Conservation (phyloP, 345 rosid genomes). For the Lepidium aucheri region DNA sequence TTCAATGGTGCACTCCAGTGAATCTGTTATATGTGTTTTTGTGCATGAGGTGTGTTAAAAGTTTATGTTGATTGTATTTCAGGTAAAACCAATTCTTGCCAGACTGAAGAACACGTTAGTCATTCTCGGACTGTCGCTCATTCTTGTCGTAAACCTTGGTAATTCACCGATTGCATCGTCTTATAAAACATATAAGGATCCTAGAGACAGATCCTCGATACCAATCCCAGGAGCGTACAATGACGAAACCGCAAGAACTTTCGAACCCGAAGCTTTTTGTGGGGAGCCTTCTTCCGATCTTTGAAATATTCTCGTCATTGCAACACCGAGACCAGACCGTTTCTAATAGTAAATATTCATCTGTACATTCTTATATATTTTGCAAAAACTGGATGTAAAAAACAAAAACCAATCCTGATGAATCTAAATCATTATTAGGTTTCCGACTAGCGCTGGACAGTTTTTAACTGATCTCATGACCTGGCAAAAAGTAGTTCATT, state of each 20-base stretch:
- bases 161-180: conserved; percentile 33
- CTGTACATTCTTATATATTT: conserved; percentile 14
- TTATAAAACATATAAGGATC: conserved; percentile 22
- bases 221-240: conserved; percentile 63
- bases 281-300: conserved; percentile 48
- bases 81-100: conserved; percentile 83
- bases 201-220: conserved; percentile 32
- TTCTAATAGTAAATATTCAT: not conserved
- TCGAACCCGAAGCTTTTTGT: conserved; percentile 86
- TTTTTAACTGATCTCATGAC: no score
- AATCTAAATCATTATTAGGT: not conserved
- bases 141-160: conserved; percentile 45
- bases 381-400: not conserved
- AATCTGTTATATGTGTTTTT: not conserved
- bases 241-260: conserved; percentile 69
- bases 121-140: conserved; percentile 51
- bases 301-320: not conserved
- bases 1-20: not conserved
- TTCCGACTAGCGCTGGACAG: not conserved
- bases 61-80: not conserved
- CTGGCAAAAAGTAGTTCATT: no score
- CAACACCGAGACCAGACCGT: not conserved
- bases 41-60: not conserved
- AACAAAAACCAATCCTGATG: not conserved
- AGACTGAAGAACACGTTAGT: conserved; percentile 75